A percentile compares a stretch with the other conserved stretches of the same genome.
These are phyloP conservation scores for Scutellaria baicalensis DNA, from an alignment of 257 asterid species.

Conservation along the genomic window DNA sequence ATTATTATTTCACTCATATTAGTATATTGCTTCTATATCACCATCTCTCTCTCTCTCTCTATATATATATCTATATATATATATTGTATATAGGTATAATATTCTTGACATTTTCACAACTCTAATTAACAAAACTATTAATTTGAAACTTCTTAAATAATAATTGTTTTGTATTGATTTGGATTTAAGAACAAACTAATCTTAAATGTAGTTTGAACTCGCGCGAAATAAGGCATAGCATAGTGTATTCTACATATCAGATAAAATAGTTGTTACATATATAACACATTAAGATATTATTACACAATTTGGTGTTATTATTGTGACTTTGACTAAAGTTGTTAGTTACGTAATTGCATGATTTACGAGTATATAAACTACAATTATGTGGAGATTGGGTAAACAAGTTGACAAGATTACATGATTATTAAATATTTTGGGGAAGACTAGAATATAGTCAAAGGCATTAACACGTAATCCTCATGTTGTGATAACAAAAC, in stretches of 20 bases:
- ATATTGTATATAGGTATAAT: no score
- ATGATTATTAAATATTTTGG: neutral
- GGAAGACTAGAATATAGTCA: neutral
- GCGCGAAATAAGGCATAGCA: no score
- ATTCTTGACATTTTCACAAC: no score
- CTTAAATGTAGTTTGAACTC: no score
- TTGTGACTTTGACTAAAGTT: conserved; percentile 5
- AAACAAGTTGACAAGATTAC: conserved; percentile 1
- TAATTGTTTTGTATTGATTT: no score
- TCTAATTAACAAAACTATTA: no score
- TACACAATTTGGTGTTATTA: neutral
- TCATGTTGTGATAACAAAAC: neutral
- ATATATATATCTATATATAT: no score
- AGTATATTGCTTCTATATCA: no score
- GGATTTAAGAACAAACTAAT: no score
- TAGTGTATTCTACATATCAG: no score
- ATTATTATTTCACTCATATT: neutral
- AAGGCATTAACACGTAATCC: neutral
- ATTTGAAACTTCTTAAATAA: no score
- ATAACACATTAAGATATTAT: neutral
- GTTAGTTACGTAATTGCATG: neutral
- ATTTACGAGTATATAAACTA: neutral
- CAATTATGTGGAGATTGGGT: conserved; percentile 7
- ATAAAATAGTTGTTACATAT: neutral
- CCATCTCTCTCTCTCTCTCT: no score